Evolutionary conservation across 495 filamentous ascomycete genomes (phyloP).

Genomic region (Tuber brumale): DNA sequence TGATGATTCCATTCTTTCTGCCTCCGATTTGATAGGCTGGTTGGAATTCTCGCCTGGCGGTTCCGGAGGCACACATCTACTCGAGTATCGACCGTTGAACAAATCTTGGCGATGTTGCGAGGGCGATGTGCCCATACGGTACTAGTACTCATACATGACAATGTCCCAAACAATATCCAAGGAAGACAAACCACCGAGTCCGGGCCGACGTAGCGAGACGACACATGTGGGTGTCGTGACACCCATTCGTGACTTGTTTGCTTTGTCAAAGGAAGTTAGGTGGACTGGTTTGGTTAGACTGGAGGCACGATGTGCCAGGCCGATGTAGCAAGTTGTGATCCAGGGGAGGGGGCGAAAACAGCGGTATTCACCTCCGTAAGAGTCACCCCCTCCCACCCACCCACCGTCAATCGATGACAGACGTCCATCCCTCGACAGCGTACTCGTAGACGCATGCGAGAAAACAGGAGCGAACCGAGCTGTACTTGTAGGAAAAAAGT

Average conservation of each 20-base stretch:
- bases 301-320: background rate
- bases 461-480: background rate
- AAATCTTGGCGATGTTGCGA: background rate
- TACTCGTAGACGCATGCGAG: background rate
- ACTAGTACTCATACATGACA: background rate
- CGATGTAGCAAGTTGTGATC: background rate
- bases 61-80: background rate
- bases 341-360: background rate
- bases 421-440: background rate
- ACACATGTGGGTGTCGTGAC: slow-evolving; percentile 2
- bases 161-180: background rate
- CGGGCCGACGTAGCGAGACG: background rate
- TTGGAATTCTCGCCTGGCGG: background rate
- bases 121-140: background rate
- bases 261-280: background rate
- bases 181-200: background rate
- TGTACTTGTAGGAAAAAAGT: background rate
- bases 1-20: background rate
- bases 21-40: background rate
- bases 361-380: background rate
- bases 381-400: background rate
- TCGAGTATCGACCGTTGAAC: background rate
- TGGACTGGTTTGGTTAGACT: background rate
- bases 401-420: background rate
- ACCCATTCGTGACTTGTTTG: background rate